phyloP scores from a whole-genome alignment of 2,329 filamentous ascomycete species.

The Blastomyces parvus region DNA sequence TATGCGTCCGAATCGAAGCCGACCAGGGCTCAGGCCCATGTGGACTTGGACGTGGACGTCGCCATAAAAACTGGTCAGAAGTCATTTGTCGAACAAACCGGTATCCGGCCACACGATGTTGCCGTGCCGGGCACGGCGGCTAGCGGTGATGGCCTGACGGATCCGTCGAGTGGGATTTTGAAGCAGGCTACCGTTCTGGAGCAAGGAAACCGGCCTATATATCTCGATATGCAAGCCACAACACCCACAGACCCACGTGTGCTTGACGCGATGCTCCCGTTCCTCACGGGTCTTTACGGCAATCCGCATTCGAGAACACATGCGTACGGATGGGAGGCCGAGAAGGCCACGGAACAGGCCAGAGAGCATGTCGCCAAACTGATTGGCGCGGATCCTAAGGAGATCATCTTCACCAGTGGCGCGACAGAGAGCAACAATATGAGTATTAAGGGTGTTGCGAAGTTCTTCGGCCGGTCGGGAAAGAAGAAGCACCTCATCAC shows the following conservation, averaged over 20 bases:
- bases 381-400: constrained; percentile 90
- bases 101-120: constrained; percentile 46
- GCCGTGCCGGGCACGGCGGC: constrained; percentile 51
- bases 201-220: constrained; percentile 85
- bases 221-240: constrained; percentile 96
- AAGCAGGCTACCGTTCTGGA: constrained; percentile 92
- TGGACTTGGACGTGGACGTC: constrained; percentile 66
- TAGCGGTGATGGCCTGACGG: constrained; percentile 60
- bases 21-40: constrained; percentile 60
- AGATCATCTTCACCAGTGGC: constrained; percentile 97
- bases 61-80: constrained; percentile 81
- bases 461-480: constrained; percentile 83
- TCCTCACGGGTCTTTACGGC: constrained; percentile 83
- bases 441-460: constrained; percentile 96
- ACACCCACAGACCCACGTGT: constrained; percentile 92
- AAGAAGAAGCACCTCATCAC: constrained; percentile 99
- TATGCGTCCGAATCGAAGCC: constrained; percentile 81
- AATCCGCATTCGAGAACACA: constrained; percentile 97
- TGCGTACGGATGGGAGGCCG: constrained; percentile 97
- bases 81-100: constrained; percentile 57
- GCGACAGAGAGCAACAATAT: constrained; percentile 99
- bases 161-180: constrained; percentile 70
- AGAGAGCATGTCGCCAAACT: constrained; percentile 72
- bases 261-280: constrained; percentile 93
- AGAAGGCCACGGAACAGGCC: constrained; percentile 83